Conservation (phyloP, 2,329 filamentous ascomycete species). For the Elsinoe fawcettii region DNA sequence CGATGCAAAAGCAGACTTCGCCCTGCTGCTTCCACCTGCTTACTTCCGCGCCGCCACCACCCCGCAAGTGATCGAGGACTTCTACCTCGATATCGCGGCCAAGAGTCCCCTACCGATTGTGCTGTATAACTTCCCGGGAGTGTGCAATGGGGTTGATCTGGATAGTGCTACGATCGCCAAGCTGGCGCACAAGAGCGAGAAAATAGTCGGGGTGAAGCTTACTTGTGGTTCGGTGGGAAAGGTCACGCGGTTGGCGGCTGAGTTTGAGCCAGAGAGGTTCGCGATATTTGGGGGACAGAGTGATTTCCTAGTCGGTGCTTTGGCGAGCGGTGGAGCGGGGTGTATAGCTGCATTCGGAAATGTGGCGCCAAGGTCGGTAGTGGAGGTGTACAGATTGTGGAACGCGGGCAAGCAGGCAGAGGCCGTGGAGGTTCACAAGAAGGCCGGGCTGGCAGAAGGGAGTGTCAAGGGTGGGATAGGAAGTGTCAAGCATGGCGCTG, state of each 20-base stretch:
- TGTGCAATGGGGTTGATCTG: slow-evolving; percentile 60
- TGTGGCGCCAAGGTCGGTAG: slow-evolving; percentile 49
- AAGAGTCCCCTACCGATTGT: slow-evolving; percentile 55
- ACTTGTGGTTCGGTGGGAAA: slow-evolving; percentile 58
- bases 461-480: slow-evolving; percentile 60
- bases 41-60: slow-evolving; percentile 41
- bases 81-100: slow-evolving; percentile 46
- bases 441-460: slow-evolving; percentile 57
- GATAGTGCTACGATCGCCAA: slow-evolving; percentile 54
- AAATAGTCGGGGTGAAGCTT: slow-evolving; percentile 58
- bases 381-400: slow-evolving; percentile 55
- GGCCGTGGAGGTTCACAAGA: slow-evolving; percentile 53
- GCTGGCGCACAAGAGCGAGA: slow-evolving; percentile 45
- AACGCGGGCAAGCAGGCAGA: slow-evolving; percentile 49
- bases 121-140: slow-evolving; percentile 64
- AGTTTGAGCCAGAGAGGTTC: slow-evolving; percentile 49
- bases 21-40: slow-evolving; percentile 37
- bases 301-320: slow-evolving; percentile 52
- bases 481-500: slow-evolving; percentile 59
- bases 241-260: slow-evolving; percentile 48
- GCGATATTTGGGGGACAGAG: slow-evolving; percentile 60
- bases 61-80: slow-evolving; percentile 34
- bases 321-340: slow-evolving; percentile 42
- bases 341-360: slow-evolving; percentile 48
- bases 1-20: slow-evolving; percentile 37